These are phyloP conservation scores for rapeseed (Brassica napus) DNA, from an alignment of 345 rosid species.

Conservation along the genomic window Da-Ae NC_063438.1:22573501-22574000, in stretches of 20 bases:
- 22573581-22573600: constrained; percentile 42
- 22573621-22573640: constrained; percentile 57
- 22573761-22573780: constrained; percentile 40
- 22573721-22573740: constrained; percentile 34
- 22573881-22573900: constrained; percentile 65
- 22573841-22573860: constrained; percentile 71
- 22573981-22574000: constrained; percentile 18
- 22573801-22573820: constrained; percentile 40
- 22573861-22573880: constrained; percentile 52
- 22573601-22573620: constrained; percentile 54
- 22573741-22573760: constrained; percentile 38
- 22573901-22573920: constrained; percentile 43
- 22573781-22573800: constrained; percentile 39
- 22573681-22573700: constrained; percentile 48
- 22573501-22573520: constrained; percentile 70
- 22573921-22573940: constrained; percentile 38
- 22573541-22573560: constrained; percentile 56
- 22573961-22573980: constrained; percentile 43
- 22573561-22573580: constrained; percentile 53
- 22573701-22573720: constrained; percentile 47
- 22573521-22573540: constrained; percentile 46
- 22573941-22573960: constrained; percentile 23
- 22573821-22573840: constrained; percentile 80
- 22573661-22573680: constrained; percentile 60
- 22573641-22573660: constrained; percentile 76